Evolutionary conservation across 192 early-diverging fungal species (phyloP).

Genomic region (Coemansia reversa): DNA sequence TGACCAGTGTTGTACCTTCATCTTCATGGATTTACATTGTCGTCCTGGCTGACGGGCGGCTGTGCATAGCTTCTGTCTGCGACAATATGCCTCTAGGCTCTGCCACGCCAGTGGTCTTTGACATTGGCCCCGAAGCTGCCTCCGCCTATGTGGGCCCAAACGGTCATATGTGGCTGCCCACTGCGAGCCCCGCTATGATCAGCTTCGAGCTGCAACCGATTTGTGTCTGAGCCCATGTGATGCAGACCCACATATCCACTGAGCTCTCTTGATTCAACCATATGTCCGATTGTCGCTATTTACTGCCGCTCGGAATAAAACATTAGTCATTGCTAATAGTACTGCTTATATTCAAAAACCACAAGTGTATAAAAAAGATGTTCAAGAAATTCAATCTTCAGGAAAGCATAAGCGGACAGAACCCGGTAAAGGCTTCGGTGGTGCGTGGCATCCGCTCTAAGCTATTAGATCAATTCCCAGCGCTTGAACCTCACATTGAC

Average conservation of each 20-base stretch:
- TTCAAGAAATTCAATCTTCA: conserved; percentile 82
- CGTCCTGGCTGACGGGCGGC: conserved; percentile 19
- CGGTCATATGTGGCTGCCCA: conserved; percentile 36
- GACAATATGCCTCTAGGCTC: background rate
- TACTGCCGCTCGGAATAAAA: background rate
- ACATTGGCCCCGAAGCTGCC: background rate
- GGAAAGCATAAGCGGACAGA: conserved; percentile 70
- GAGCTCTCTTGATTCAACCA: background rate
- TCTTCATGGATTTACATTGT: conserved; percentile 25
- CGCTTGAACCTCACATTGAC: conserved; percentile 80
- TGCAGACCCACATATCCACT: background rate
- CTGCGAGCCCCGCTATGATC: conserved; percentile 28
- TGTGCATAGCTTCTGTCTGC: conserved; percentile 20
- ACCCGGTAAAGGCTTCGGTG: conserved; percentile 88
- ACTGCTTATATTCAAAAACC: background rate
- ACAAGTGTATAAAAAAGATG: conserved; percentile 34
- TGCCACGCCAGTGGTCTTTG: conserved; percentile 16
- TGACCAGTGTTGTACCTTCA: conserved; percentile 16
- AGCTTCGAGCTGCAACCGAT: conserved; percentile 25
- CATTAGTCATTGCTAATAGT: background rate
- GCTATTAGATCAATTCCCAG: conserved; percentile 87
- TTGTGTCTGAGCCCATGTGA: conserved; percentile 13
- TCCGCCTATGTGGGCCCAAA: background rate
- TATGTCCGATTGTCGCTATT: conserved; percentile 4
- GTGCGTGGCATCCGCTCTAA: conserved; percentile 81